A percentile compares a stretch with the other conserved stretches of the same genome.
phyloP scores from a whole-genome alignment of 129 eudicot species.

The Deinandra increscens region DNA sequence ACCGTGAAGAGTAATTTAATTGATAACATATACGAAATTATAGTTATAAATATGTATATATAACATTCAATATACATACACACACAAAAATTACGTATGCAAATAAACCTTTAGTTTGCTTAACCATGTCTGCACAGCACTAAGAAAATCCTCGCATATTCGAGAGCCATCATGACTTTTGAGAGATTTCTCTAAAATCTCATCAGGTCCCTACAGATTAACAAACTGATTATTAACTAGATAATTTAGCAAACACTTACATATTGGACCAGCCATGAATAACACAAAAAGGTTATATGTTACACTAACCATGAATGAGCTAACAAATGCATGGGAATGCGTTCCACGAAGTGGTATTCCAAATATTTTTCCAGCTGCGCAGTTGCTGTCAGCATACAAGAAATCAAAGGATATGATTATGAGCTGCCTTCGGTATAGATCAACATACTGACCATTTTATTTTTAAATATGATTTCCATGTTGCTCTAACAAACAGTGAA shows the following conservation, averaged over 20 bases:
- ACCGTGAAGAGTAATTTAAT: slow-evolving; percentile 9
- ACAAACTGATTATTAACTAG: not conserved
- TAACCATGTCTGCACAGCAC: slow-evolving; percentile 77
- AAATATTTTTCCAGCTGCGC: slow-evolving; percentile 93
- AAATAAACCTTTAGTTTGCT: slow-evolving; percentile 70
- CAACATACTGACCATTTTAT: not conserved
- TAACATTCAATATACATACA: not conserved
- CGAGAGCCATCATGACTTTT: slow-evolving; percentile 67
- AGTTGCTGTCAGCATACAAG: slow-evolving; percentile 61
- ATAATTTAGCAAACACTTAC: not conserved
- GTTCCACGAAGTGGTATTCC: slow-evolving; percentile 98
- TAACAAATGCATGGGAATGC: slow-evolving; percentile 99
- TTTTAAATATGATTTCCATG: not conserved
- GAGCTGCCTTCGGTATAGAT: slow-evolving; percentile 9
- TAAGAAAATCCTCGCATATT: slow-evolving; percentile 73
- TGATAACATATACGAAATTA: not conserved
- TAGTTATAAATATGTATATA: not conserved
- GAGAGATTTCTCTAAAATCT: slow-evolving; percentile 77
- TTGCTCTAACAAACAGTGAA: not conserved
- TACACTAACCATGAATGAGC: slow-evolving; percentile 69
- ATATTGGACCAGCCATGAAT: not conserved
- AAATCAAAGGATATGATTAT: slow-evolving; percentile 21
- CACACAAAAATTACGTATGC: not conserved
- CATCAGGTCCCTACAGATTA: slow-evolving; percentile 78
- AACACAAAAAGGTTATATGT: slow-evolving; percentile 4